A percentile compares a stretch with the other conserved stretches of the same genome.
Conservation (phyloP, 2,329 filamentous ascomycete genomes). For the Fusarium annulatum region DNA sequence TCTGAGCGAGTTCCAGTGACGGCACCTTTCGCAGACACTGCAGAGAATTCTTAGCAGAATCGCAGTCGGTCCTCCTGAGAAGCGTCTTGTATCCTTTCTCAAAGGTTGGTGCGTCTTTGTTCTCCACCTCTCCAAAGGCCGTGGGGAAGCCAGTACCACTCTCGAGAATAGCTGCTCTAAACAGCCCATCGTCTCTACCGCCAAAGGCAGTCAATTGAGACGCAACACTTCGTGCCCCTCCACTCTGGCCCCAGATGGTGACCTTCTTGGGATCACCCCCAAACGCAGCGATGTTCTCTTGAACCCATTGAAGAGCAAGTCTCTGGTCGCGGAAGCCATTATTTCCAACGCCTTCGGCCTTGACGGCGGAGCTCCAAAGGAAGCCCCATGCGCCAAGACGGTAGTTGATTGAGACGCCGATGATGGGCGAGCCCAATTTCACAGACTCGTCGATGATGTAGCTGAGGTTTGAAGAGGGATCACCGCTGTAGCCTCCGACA, state of each 20-base stretch:
- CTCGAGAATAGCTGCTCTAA: constrained; percentile 32
- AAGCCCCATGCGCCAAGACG: constrained; percentile 31
- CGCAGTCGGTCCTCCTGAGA: background rate
- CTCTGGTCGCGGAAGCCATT: constrained; percentile 33
- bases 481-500: constrained; percentile 13
- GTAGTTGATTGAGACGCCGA: constrained; percentile 35
- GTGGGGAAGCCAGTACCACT: constrained; percentile 30
- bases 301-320: constrained; percentile 26
- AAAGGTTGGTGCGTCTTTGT: background rate
- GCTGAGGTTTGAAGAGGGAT: constrained; percentile 6
- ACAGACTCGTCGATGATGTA: constrained; percentile 28
- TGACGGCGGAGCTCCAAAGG: constrained; percentile 19
- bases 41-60: background rate
- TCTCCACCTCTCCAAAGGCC: constrained; percentile 6
- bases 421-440: constrained; percentile 19
- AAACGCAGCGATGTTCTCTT: constrained; percentile 27
- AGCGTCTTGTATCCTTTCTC: constrained; percentile 20
- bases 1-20: constrained; percentile 14
- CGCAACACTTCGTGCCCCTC: constrained; percentile 22
- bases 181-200: constrained; percentile 11
- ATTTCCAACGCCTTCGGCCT: constrained; percentile 12
- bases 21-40: constrained; percentile 28
- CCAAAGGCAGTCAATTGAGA: constrained; percentile 30
- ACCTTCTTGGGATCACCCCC: constrained; percentile 26
- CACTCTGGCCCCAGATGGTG: constrained; percentile 33